Evolutionary conservation across 2,329 filamentous ascomycete species (phyloP).

Genomic region (Xylariaceae sp.): DNA sequence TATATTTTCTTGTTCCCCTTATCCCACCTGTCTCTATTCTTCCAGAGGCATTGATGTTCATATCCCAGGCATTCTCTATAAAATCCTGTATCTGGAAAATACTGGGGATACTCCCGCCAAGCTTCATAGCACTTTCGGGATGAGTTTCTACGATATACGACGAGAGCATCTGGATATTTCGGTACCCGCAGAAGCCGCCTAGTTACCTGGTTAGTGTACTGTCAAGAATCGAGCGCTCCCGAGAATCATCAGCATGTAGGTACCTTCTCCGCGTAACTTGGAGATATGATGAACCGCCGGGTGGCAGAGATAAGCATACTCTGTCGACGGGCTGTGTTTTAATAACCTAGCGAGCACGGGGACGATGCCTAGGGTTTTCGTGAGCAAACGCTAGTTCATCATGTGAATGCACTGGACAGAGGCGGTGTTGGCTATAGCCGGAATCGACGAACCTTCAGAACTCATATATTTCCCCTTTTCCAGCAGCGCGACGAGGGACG

Average conservation of each 20-base stretch:
- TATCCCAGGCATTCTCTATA: constrained; percentile 86
- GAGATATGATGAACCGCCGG: constrained; percentile 72
- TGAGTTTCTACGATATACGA: constrained; percentile 67
- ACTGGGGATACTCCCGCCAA: constrained; percentile 61
- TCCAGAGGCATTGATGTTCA: constrained; percentile 71
- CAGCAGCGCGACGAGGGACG: constrained; percentile 61
- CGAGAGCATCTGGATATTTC: constrained; percentile 88
- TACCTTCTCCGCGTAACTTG: constrained; percentile 71
- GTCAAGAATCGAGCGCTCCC: not conserved
- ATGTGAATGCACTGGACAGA: not conserved
- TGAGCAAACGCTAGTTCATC: not conserved
- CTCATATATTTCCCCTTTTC: constrained; percentile 54
- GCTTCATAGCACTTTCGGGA: constrained; percentile 54
- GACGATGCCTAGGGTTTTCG: constrained; percentile 47
- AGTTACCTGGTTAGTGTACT: not conserved
- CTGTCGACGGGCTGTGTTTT: constrained; percentile 59
- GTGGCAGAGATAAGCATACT: constrained; percentile 75
- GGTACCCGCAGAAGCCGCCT: constrained; percentile 91
- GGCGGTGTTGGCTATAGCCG: not conserved
- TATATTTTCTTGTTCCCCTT: constrained; percentile 85
- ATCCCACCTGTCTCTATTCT: constrained; percentile 82
- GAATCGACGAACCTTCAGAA: constrained; percentile 43
- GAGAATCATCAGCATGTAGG: not conserved
- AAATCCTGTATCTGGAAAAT: constrained; percentile 80
- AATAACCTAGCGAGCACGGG: constrained; percentile 60